Evolutionary conservation across 768 basidiomycete species (phyloP).

Genomic region (Macrolepiota fuliginosa): DNA sequence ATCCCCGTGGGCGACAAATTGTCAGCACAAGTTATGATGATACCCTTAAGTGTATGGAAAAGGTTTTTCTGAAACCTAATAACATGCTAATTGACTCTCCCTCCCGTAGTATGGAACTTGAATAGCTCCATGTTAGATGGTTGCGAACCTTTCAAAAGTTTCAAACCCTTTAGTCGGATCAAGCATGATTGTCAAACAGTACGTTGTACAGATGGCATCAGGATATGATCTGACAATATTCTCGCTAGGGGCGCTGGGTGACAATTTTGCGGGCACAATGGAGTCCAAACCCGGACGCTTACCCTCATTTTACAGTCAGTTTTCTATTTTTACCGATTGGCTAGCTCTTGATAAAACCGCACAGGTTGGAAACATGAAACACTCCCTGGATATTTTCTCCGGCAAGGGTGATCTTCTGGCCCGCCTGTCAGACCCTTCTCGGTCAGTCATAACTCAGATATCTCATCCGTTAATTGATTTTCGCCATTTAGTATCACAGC

Average conservation of each 20-base stretch:
- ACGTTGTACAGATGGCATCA: constrained; percentile 17
- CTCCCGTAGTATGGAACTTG: constrained; percentile 71
- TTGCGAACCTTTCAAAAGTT: constrained; percentile 51
- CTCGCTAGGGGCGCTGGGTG: constrained; percentile 74
- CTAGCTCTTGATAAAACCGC: background rate
- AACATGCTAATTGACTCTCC: constrained; percentile 6
- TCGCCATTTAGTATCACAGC: constrained; percentile 59
- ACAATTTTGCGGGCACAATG: constrained; percentile 77
- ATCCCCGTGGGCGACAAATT: constrained; percentile 72
- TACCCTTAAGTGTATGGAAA: constrained; percentile 58
- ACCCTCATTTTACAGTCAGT: constrained; percentile 80
- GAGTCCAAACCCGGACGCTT: constrained; percentile 74
- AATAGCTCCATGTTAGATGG: constrained; percentile 46
- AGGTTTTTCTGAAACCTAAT: background rate
- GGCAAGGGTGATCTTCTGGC: constrained; percentile 75
- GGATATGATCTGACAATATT: background rate
- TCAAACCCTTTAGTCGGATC: constrained; percentile 61
- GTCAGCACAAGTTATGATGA: constrained; percentile 88
- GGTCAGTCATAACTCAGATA: constrained; percentile 34
- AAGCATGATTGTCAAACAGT: constrained; percentile 83
- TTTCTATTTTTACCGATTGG: background rate
- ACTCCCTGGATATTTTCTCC: constrained; percentile 71
- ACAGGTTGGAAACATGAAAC: constrained; percentile 78
- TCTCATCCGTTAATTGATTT: constrained; percentile 9
- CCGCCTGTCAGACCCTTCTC: constrained; percentile 52